Base-by-base conservation (phyloP, 768 basidiomycete species). In the Mycena leptocephala region DNA sequence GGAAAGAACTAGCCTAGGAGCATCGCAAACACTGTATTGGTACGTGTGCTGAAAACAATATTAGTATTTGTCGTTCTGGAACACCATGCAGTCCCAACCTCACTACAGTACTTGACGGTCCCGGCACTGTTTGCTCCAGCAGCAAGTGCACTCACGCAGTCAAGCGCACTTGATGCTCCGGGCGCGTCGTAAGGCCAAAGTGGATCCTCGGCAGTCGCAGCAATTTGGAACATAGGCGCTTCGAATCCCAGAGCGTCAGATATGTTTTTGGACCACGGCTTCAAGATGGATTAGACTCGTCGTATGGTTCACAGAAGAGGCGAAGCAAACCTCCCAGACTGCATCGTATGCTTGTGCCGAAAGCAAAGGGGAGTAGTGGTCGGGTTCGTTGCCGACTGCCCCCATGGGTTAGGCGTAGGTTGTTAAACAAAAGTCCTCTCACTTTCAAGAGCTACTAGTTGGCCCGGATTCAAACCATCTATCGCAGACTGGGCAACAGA, bases 301-400 rank as follows among this genome's bases (percentile, higher is more conserved):
- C 16, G 10, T 20, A n/a, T 8, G 2, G 62, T 43, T 5, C 13
- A 46, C 22, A 18, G 35, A 35, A 48, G 8, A 53, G 22, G 33
- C 53, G 35, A 61, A 8, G 48, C 84, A 63, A 78, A 89, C 90
- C 79, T 83, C 85, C 90, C 90, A 91, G 18, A 85, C 84, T 18
- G 78, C 78, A 4, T 86, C 85, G 75, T 91, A 91, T 26, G 82
- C 87, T 74, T 86, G 80, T 32, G 90, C 86, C 2, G 87, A 75
- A 87, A 88, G 13, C 76, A 39, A 46, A 84, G 83, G 74, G 13
- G 74, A 68, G 74, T 90, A 91, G 43, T 90, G 89, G 78, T 91
- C 90, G 2, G 90, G 90, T 80, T 91, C 90, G 63, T 91, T 91
- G 26, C 90, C 90, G 74, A 91, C 89, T 90, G 62, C 26, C 35